These are phyloP conservation scores for Quercus tomentella DNA, from an alignment of 331 rosid genomes.

Conservation along the genomic window DNA sequence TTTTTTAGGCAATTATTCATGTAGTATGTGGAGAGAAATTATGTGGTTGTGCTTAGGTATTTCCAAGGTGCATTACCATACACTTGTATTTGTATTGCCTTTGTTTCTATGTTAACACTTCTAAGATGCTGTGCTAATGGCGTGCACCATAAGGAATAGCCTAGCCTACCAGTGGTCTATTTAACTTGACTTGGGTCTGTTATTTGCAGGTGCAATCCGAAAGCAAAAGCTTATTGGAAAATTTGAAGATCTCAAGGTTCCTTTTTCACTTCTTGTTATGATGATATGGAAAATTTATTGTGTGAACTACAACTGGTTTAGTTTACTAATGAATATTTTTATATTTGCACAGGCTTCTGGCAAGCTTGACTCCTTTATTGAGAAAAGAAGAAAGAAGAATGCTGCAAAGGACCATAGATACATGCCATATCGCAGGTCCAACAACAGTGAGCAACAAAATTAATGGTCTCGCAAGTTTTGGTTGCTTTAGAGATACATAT, in stretches of 20 bases:
- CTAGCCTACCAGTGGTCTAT: neutral
- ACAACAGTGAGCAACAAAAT: constrained; percentile 14
- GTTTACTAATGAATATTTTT: neutral
- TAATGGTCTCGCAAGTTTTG: neutral
- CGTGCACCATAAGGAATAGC: neutral
- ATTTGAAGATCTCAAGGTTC: constrained; percentile 72
- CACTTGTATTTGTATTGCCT: neutral
- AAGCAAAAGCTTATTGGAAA: constrained; percentile 64
- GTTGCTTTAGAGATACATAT: neutral
- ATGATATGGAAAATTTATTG: neutral
- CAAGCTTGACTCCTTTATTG: constrained; percentile 66
- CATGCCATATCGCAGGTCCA: constrained; percentile 75
- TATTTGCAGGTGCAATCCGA: constrained; percentile 73
- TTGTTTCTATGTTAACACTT: neutral
- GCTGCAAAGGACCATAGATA: constrained; percentile 80
- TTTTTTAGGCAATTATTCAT: neutral
- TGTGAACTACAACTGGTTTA: neutral
- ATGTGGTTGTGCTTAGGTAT: neutral
- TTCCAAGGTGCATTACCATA: neutral
- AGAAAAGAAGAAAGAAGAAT: constrained; percentile 81
- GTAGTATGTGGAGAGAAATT: neutral
- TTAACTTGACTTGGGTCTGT: constrained; percentile 8
- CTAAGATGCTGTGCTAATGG: neutral
- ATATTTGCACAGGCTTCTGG: constrained; percentile 52
- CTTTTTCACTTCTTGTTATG: neutral